Percentiles rank a stretch among this genome's conserved stretches.
Conservation (phyloP, 2,329 filamentous ascomycete genomes). For the Talaromyces sp. region DNA sequence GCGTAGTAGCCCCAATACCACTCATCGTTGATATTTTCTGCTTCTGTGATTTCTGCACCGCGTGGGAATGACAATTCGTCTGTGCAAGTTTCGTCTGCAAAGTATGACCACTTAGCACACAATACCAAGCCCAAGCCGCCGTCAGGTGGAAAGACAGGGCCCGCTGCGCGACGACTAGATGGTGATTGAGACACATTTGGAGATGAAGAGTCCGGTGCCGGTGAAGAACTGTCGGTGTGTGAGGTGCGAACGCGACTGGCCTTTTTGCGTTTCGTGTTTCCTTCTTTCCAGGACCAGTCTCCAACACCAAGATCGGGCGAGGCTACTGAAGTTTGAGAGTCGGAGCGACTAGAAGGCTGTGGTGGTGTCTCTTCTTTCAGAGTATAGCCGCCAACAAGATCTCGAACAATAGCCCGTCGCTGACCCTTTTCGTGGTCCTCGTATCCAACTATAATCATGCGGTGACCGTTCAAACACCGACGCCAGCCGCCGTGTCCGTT, state of each 20-base stretch:
- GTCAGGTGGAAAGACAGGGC: conserved; percentile 60
- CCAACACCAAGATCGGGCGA: conserved; percentile 24
- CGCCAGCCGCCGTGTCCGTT: conserved; percentile 81
- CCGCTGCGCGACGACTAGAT: conserved; percentile 1
- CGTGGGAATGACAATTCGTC: conserved; percentile 83
- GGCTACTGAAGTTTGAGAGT: conserved; percentile 9
- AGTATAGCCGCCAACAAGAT: conserved; percentile 71
- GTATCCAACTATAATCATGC: conserved; percentile 78
- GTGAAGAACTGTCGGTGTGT: conserved; percentile 13
- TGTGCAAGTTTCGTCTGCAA: conserved; percentile 49
- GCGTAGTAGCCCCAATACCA: conserved; percentile 88
- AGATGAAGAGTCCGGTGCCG: neutral
- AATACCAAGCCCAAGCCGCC: conserved; percentile 64
- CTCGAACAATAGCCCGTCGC: conserved; percentile 61
- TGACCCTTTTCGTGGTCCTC: conserved; percentile 63
- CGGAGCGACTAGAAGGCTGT: conserved; percentile 4
- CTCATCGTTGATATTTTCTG: conserved; percentile 82
- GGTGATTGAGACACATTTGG: neutral
- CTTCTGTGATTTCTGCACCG: conserved; percentile 75
- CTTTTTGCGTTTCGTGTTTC: conserved; percentile 29
- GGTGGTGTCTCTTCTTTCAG: conserved; percentile 51
- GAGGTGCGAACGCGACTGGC: conserved; percentile 25
- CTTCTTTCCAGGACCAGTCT: conserved; percentile 41
- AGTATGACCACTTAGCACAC: conserved; percentile 71
- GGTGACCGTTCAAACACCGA: conserved; percentile 71